A percentile compares a stretch with the other conserved stretches of the same genome.
Evolutionary conservation across 805 yeast genomes (phyloP).

Genomic region (Kregervanrija delftensis): DNA sequence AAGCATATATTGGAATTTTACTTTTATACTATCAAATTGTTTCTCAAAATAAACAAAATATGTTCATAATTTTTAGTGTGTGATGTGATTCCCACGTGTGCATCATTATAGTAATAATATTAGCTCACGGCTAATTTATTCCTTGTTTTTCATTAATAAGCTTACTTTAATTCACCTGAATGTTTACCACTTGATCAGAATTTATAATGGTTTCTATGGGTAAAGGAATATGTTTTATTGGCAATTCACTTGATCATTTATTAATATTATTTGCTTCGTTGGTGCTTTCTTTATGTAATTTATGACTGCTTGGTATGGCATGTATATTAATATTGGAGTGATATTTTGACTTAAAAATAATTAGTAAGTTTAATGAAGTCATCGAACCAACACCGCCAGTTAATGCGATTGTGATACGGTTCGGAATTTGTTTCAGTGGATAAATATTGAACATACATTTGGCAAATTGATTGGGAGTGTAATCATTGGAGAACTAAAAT

Average conservation of each 20-base stretch:
- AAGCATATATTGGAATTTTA: too few relatives aligned
- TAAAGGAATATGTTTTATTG: conserved; percentile 21
- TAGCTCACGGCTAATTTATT: too few relatives aligned
- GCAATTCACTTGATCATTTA: conserved; percentile 12
- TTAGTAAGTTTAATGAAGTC: conserved; percentile 50
- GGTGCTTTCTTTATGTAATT: conserved; percentile 40
- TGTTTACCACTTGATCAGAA: conserved; percentile 35
- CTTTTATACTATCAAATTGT: too few relatives aligned
- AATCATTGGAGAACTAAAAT: neutral
- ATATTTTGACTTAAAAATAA: conserved; percentile 19
- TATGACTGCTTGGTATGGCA: conserved; percentile 66
- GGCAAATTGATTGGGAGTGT: neutral
- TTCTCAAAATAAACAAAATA: too few relatives aligned
- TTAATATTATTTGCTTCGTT: conserved; percentile 41
- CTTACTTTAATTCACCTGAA: conserved; percentile 55
- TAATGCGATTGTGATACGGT: conserved; percentile 39
- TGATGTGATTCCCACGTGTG: too few relatives aligned
- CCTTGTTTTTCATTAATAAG: too few relatives aligned
- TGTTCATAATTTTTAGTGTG: too few relatives aligned
- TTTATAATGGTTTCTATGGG: conserved; percentile 13
- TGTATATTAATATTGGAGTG: conserved; percentile 21
- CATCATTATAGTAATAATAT: too few relatives aligned
- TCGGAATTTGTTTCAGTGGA: conserved; percentile 1
- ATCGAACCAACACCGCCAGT: conserved; percentile 84
- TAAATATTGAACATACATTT: neutral